Conservation (phyloP, 2,329 filamentous ascomycete species). For the Lasiodiplodia sp. region DNA sequence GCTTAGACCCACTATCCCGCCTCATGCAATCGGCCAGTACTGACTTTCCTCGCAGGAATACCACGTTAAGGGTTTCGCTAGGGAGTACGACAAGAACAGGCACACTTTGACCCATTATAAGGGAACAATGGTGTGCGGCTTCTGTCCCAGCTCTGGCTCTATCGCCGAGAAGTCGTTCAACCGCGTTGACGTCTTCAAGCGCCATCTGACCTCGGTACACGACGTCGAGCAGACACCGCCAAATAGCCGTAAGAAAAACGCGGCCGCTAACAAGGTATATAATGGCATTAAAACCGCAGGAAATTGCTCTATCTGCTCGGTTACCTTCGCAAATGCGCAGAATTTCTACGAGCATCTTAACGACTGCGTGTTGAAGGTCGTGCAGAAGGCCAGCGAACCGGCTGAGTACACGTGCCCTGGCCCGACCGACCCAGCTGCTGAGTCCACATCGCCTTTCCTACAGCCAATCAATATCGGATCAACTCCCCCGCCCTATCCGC, state of each 20-base stretch:
- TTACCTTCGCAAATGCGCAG: slow-evolving; percentile 65
- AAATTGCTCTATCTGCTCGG: slow-evolving; percentile 80
- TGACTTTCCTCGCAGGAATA: slow-evolving; percentile 64
- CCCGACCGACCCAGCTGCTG: no score
- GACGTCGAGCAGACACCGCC: slow-evolving; percentile 92
- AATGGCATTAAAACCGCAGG: neutral
- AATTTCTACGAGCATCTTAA: slow-evolving; percentile 80
- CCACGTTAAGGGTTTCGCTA: slow-evolving; percentile 87
- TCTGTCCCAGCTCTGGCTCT: slow-evolving; percentile 88
- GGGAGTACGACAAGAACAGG: slow-evolving; percentile 96
- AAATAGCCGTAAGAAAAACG: neutral
- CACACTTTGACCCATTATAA: slow-evolving; percentile 97
- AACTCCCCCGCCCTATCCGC: no score
- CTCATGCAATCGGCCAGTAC: neutral
- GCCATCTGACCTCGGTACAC: slow-evolving; percentile 88
- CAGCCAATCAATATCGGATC: no score
- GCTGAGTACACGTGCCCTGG: no score
- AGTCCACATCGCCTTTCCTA: no score
- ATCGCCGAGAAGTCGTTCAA: slow-evolving; percentile 95
- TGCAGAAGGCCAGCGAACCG: no score
- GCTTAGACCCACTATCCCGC: neutral
- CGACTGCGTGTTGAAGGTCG: no score
- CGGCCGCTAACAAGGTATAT: no score
- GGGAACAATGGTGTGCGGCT: slow-evolving; percentile 95
- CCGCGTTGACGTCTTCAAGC: slow-evolving; percentile 93